A percentile compares a stretch with the other conserved stretches of the same genome.
Conservation (phyloP, 139 green algal genomes). For the Chlamydomonas incerta region DNA sequence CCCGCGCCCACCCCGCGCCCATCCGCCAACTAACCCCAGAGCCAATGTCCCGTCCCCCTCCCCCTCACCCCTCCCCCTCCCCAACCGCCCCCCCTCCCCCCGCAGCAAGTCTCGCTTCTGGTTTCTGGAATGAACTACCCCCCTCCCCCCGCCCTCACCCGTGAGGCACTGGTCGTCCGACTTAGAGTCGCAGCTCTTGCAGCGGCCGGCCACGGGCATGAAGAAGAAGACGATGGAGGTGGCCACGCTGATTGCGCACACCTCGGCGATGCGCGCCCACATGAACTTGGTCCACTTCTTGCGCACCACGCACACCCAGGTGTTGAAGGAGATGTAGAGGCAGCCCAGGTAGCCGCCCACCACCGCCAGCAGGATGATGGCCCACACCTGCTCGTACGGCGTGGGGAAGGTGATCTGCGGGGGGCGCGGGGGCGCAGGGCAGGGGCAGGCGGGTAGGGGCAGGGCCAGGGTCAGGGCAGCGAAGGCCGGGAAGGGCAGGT, state of each 20-base stretch:
- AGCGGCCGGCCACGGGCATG: slow-evolving; percentile 54
- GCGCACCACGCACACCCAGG: slow-evolving; percentile 71
- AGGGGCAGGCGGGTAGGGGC: neutral
- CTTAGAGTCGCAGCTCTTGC: slow-evolving; percentile 52
- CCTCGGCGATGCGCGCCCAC: slow-evolving; percentile 56
- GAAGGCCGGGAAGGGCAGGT: no score
- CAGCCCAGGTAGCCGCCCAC: slow-evolving; percentile 62
- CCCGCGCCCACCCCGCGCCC: no score
- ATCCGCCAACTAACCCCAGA: no score
- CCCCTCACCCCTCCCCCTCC: neutral
- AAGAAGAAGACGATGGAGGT: slow-evolving; percentile 65
- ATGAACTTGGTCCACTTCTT: slow-evolving; percentile 68
- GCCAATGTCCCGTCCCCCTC: no score
- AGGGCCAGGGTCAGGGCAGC: no score
- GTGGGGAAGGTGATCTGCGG: slow-evolving; percentile 36
- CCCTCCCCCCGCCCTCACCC: neutral
- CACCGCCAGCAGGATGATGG: slow-evolving; percentile 56
- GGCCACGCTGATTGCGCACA: slow-evolving; percentile 56
- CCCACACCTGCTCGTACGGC: slow-evolving; percentile 55
- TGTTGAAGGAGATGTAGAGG: slow-evolving; percentile 69
- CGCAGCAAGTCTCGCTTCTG: no score
- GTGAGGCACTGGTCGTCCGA: slow-evolving; percentile 25
- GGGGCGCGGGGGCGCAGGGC: neutral
- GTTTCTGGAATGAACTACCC: no score
- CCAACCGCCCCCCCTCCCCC: neutral